Conservation (phyloP, 2,329 filamentous ascomycete genomes). For the Microdochium nivale region DNA sequence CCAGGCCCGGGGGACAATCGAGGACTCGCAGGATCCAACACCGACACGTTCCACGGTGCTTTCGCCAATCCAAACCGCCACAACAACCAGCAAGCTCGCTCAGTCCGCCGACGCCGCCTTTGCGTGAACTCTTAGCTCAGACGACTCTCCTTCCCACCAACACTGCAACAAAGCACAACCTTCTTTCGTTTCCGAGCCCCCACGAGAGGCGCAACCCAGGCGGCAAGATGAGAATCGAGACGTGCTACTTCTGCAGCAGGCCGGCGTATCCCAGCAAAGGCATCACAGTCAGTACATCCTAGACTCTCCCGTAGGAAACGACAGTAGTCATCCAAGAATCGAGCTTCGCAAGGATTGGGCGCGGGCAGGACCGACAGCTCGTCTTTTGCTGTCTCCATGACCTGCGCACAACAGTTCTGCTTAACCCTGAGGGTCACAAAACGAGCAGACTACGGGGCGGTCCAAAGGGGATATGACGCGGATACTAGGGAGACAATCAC, state of each 20-base stretch:
- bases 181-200: not conserved
- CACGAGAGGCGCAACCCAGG: not conserved
- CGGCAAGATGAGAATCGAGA: constrained; percentile 40
- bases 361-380: not conserved
- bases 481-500: no score
- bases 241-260: constrained; percentile 63
- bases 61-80: not conserved
- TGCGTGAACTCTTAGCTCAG: not conserved
- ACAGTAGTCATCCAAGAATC: not conserved
- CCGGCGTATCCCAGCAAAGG: constrained; percentile 56
- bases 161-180: not conserved
- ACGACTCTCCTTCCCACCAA: no score
- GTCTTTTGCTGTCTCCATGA: no score
- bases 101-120: not conserved
- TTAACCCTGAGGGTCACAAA: not conserved
- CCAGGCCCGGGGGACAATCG: not conserved
- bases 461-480: no score
- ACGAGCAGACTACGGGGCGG: no score
- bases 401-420: not conserved
- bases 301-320: not conserved
- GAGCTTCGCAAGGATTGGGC: not conserved
- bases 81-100: not conserved
- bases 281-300: constrained; percentile 45
- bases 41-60: not conserved
- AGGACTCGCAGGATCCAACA: not conserved